Evolutionary conservation across 1,139 yeast species (phyloP).

Genomic region (Williopsis jadinii): DNA sequence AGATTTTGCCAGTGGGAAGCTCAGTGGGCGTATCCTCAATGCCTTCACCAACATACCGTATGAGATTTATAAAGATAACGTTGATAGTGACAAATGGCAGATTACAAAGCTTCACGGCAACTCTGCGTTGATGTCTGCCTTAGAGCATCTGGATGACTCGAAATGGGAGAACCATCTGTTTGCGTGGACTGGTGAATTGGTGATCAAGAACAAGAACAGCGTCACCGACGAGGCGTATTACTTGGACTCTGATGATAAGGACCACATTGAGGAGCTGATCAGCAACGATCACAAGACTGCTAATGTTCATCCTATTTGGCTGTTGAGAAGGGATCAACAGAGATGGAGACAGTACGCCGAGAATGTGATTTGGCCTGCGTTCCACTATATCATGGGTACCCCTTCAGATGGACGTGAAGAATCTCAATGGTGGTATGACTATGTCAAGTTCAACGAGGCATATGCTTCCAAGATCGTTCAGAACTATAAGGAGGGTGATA

Average conservation of each 20-base stretch:
- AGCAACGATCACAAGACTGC: conserved; percentile 38
- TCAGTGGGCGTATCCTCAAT: conserved; percentile 54
- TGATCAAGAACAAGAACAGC: conserved; percentile 16
- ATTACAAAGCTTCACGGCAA: conserved; percentile 72
- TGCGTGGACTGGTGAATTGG: conserved; percentile 94
- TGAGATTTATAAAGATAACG: conserved; percentile 41
- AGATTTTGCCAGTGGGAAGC: conserved; percentile 17
- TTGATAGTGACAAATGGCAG: conserved; percentile 29
- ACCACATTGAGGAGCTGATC: conserved; percentile 37
- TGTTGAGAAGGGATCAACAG: conserved; percentile 57
- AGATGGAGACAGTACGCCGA: conserved; percentile 91
- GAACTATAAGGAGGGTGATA: conserved; percentile 81
- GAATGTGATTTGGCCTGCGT: conserved; percentile 85
- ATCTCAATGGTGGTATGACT: conserved; percentile 82
- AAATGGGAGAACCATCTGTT: conserved; percentile 84
- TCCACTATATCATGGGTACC: conserved; percentile 80
- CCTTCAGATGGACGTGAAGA: conserved; percentile 67
- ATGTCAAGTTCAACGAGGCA: conserved; percentile 84
- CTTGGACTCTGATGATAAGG: conserved; percentile 50
- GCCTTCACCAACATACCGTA: conserved; percentile 67
- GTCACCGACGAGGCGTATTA: conserved; percentile 46
- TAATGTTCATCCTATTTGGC: conserved; percentile 80
- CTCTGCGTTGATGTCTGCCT: conserved; percentile 76
- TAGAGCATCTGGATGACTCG: conserved; percentile 55
- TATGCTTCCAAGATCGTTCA: conserved; percentile 71